Evolutionary conservation across 495 filamentous ascomycete species (phyloP).

Genomic region (Margaritispora aquatica): DNA sequence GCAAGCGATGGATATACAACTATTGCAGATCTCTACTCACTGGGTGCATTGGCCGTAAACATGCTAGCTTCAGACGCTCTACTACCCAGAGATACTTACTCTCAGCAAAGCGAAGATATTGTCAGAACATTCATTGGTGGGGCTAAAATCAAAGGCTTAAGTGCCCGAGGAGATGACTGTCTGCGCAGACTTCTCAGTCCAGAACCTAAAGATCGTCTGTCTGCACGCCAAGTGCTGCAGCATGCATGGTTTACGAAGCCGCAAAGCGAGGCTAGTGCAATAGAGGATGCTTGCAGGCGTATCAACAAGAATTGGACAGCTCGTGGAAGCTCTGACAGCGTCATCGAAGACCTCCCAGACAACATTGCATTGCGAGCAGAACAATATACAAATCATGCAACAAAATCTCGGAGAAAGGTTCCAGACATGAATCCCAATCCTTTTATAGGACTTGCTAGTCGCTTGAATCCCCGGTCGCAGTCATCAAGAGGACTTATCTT

Average conservation of each 20-base stretch:
- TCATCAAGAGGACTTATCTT: conserved; percentile 11
- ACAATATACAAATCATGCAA: background rate
- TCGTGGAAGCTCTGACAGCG: background rate
- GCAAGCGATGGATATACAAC: conserved; percentile 47
- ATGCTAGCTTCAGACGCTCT: conserved; percentile 44
- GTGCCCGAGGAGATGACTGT: conserved; percentile 43
- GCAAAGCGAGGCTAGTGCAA: conserved; percentile 27
- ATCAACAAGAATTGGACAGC: conserved; percentile 42
- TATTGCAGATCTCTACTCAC: conserved; percentile 58
- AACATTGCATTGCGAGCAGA: background rate
- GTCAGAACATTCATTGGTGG: conserved; percentile 19
- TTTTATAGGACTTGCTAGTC: conserved; percentile 19
- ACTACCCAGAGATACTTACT: conserved; percentile 7
- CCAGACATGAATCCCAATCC: conserved; percentile 15
- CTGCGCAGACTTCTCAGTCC: conserved; percentile 45
- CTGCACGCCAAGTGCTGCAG: conserved; percentile 44
- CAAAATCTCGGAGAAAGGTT: conserved; percentile 10
- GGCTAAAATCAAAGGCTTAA: conserved; percentile 32
- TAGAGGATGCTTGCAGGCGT: conserved; percentile 41
- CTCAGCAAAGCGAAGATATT: conserved; percentile 25
- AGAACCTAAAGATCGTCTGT: conserved; percentile 45
- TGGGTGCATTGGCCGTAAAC: conserved; percentile 46
- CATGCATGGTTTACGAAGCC: conserved; percentile 56
- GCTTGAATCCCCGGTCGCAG: conserved; percentile 4
- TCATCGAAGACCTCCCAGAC: conserved; percentile 11